phyloP scores from a whole-genome alignment of 2,329 filamentous ascomycete genomes.

The Penicillium sp. region DNA sequence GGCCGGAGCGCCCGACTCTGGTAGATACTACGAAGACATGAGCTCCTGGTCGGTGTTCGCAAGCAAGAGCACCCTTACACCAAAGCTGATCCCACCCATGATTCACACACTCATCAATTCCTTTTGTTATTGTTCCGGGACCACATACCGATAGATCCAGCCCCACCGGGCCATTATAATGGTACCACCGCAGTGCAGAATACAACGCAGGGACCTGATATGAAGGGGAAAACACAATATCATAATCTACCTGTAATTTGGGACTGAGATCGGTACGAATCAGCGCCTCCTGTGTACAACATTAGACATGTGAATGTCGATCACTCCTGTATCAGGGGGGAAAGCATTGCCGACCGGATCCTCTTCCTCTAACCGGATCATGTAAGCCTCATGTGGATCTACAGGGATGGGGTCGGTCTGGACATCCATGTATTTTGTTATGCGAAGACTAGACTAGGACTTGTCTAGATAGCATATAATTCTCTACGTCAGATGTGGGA shows the following conservation, averaged over 20 bases:
- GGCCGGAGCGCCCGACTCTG: conserved; percentile 70
- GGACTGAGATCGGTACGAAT: conserved; percentile 34
- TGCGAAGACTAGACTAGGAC: conserved; percentile 30
- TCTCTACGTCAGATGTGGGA: not conserved
- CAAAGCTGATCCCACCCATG: conserved; percentile 73
- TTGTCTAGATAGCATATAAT: conserved; percentile 21
- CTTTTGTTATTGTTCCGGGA: conserved; percentile 65
- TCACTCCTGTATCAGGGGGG: conserved; percentile 2
- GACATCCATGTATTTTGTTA: conserved; percentile 27
- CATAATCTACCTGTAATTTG: conserved; percentile 62
- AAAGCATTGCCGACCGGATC: conserved; percentile 25
- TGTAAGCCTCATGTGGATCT: not conserved
- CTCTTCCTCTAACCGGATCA: conserved; percentile 29
- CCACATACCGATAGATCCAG: conserved; percentile 72
- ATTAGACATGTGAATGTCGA: conserved; percentile 6
- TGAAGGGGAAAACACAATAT: conserved; percentile 72
- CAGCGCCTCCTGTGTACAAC: conserved; percentile 41
- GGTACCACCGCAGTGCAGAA: conserved; percentile 65
- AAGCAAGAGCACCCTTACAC: conserved; percentile 57
- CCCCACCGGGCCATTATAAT: conserved; percentile 56
- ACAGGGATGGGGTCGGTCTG: conserved; percentile 5
- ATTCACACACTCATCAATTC: conserved; percentile 61
- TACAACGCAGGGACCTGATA: conserved; percentile 75
- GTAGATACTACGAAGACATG: conserved; percentile 69
- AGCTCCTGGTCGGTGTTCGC: conserved; percentile 29